Percentiles rank a stretch among this genome's conserved stretches.
Evolutionary conservation across 257 asterid species (phyloP).

Genomic region (Coffea canephora): DNA sequence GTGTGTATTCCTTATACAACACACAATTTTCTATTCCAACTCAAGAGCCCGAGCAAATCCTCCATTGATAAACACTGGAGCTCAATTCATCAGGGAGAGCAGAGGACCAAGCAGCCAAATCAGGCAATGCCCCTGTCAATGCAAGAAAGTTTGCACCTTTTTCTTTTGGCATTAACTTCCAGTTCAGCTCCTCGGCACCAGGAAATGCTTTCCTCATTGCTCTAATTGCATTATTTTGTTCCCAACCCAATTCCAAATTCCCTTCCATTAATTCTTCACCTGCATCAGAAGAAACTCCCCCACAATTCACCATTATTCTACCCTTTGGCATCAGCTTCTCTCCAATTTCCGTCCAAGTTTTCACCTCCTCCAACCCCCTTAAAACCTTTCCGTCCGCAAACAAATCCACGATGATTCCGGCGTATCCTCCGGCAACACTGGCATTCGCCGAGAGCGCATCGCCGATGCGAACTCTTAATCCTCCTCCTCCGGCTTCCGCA

Average conservation of each 20-base stretch:
- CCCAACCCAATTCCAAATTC: not conserved
- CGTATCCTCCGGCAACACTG: slow-evolving; percentile 5
- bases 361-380: slow-evolving; percentile 4
- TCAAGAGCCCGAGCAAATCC: not conserved
- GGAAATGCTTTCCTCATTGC: slow-evolving; percentile 13
- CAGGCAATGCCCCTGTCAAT: slow-evolving; percentile 5
- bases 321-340: slow-evolving; percentile 10
- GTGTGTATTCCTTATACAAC: no score
- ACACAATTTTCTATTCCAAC: not conserved
- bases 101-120: not conserved
- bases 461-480: not conserved
- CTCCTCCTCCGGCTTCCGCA: not conserved
- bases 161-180: slow-evolving; percentile 2
- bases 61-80: slow-evolving; percentile 1
- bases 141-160: slow-evolving; percentile 4
- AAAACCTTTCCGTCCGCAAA: not conserved
- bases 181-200: not conserved
- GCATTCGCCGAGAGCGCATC: slow-evolving; percentile 8
- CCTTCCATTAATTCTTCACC: not conserved
- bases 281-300: not conserved
- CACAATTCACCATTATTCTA: slow-evolving; percentile 11
- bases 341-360: slow-evolving; percentile 3
- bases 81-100: slow-evolving; percentile 2
- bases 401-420: slow-evolving; percentile 6
- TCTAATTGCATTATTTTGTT: not conserved